These are phyloP conservation scores for Parafenestella ontariensis DNA, from an alignment of 2,329 filamentous ascomycete species.

Conservation along the genomic window DNA sequence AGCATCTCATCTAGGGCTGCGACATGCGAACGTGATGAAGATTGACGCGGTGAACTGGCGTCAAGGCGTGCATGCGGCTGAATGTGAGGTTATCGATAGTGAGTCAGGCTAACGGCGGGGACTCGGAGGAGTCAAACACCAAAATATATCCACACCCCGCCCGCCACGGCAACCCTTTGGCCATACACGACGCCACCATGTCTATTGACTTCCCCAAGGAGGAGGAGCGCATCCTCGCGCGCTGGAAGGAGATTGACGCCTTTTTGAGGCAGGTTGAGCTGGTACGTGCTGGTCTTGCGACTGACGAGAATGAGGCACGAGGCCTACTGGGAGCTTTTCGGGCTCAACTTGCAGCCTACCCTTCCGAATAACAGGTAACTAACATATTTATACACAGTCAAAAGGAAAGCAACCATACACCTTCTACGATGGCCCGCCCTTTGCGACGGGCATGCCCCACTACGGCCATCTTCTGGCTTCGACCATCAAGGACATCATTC, in stretches of 20 bases:
- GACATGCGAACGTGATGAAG: background rate
- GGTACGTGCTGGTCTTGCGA: slow-evolving; percentile 26
- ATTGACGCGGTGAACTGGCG: background rate
- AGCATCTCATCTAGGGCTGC: background rate
- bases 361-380: background rate
- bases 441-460: slow-evolving; percentile 66
- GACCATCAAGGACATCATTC: slow-evolving; percentile 97
- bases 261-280: slow-evolving; percentile 89
- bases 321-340: background rate
- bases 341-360: background rate
- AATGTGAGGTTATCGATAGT: slow-evolving; percentile 29
- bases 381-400: slow-evolving; percentile 54
- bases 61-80: background rate
- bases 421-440: slow-evolving; percentile 79
- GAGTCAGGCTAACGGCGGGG: slow-evolving; percentile 26
- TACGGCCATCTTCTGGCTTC: slow-evolving; percentile 84
- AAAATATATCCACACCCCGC: slow-evolving; percentile 38
- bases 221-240: slow-evolving; percentile 82
- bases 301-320: background rate
- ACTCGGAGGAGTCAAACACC: slow-evolving; percentile 30
- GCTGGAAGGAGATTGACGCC: slow-evolving; percentile 91
- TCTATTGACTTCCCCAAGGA: slow-evolving; percentile 92
- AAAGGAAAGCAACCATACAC: slow-evolving; percentile 84
- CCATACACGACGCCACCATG: slow-evolving; percentile 58
- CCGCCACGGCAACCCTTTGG: slow-evolving; percentile 27